A percentile compares a stretch with the other conserved stretches of the same genome.
These are phyloP conservation scores for Lecanosticta acicola DNA, from an alignment of 2,329 filamentous ascomycete genomes.

Conservation along the genomic window DNA sequence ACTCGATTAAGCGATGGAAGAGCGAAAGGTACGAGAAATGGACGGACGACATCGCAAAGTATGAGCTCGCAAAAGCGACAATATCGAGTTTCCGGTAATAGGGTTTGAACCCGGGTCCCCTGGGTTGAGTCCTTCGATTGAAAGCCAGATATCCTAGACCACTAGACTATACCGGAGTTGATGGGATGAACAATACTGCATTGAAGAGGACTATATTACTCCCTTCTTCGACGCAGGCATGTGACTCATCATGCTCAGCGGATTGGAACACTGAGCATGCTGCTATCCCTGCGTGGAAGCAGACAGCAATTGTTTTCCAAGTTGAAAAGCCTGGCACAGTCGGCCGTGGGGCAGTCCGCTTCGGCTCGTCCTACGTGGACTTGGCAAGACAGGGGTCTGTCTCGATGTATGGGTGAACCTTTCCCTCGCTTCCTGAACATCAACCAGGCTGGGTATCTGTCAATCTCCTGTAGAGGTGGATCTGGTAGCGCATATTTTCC, in stretches of 20 bases:
- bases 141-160: slow-evolving; percentile 15
- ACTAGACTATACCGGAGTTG: slow-evolving; percentile 10
- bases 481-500: slow-evolving; percentile 93
- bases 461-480: slow-evolving; percentile 65
- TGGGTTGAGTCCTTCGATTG: slow-evolving; percentile 4
- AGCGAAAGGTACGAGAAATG: too few species aligned
- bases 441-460: neutral
- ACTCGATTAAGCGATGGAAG: too few species aligned
- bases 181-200: neutral
- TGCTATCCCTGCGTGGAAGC: neutral
- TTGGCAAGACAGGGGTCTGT: too few species aligned
- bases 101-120: slow-evolving; percentile 11
- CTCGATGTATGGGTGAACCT: too few species aligned
- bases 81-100: slow-evolving; percentile 2
- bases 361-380: too few species aligned
- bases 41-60: too few species aligned
- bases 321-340: neutral
- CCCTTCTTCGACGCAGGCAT: neutral
- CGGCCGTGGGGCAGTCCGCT: too few species aligned
- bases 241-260: too few species aligned
- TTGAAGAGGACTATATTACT: neutral
- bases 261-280: neutral
- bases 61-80: too few species aligned
- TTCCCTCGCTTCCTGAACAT: neutral
- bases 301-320: neutral